phyloP scores from a whole-genome alignment of 805 yeast species.

The Clavispora phyllophila region DNA sequence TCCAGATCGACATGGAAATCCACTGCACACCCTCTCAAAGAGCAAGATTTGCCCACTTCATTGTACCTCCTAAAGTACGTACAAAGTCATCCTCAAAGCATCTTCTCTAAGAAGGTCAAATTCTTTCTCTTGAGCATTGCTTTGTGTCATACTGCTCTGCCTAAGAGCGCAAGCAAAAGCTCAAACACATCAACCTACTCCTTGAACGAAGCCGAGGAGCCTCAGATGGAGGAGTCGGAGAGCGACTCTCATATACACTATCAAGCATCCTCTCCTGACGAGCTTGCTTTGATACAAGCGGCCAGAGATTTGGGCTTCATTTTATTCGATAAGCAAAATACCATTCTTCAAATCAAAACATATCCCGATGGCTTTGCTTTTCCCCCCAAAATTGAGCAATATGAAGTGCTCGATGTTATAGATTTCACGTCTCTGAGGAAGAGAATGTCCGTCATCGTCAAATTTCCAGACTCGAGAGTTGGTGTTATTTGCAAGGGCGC shows the following conservation, averaged over 20 bases:
- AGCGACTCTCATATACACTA: slow-evolving; percentile 57
- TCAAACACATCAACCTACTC: slow-evolving; percentile 14
- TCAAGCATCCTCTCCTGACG: slow-evolving; percentile 97
- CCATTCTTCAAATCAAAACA: slow-evolving; percentile 58
- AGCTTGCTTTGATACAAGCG: slow-evolving; percentile 86
- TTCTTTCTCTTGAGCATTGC: slow-evolving; percentile 81
- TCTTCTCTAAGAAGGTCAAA: slow-evolving; percentile 66
- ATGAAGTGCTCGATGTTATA: slow-evolving; percentile 71
- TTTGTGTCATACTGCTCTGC: slow-evolving; percentile 85
- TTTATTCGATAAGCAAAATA: slow-evolving; percentile 64
- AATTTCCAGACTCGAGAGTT: slow-evolving; percentile 69
- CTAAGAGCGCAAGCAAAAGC: slow-evolving; percentile 24
- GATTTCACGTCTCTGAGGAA: slow-evolving; percentile 87
- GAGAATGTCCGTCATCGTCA: slow-evolving; percentile 86
- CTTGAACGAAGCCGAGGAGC: slow-evolving; percentile 16
- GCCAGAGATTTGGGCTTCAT: slow-evolving; percentile 93
- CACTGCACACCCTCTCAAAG: slow-evolving; percentile 42
- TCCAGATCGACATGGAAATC: slow-evolving; percentile 41
- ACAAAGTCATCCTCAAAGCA: slow-evolving; percentile 63
- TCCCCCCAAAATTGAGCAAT: slow-evolving; percentile 60
- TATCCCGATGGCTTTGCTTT: slow-evolving; percentile 78
- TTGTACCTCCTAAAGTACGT: slow-evolving; percentile 63
- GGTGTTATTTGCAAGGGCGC: slow-evolving; percentile 93
- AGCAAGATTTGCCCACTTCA: slow-evolving; percentile 44
- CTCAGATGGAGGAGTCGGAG: slow-evolving; percentile 4